Conservation (phyloP, 192 early-diverging fungal genomes). For the Umbelopsis sp. region DNA sequence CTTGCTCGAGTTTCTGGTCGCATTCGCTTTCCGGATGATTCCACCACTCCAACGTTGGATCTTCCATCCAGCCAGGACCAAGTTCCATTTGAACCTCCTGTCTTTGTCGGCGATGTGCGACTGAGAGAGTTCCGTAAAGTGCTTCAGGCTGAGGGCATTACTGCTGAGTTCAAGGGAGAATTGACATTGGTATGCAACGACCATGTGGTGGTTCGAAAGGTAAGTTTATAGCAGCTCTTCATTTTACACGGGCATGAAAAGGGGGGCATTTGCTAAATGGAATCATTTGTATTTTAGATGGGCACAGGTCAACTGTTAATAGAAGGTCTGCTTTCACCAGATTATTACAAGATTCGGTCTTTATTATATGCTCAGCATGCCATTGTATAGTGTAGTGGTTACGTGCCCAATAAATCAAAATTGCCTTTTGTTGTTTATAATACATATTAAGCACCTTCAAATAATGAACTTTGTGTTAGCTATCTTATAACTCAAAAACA, state of each 20-base stretch:
- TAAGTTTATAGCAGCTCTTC: constrained; percentile 13
- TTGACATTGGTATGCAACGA: constrained; percentile 87
- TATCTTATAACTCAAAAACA: too few species aligned
- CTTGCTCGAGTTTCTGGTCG: constrained; percentile 78
- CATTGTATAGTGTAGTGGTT: constrained; percentile 56
- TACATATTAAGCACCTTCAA: too few species aligned
- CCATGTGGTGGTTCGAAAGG: constrained; percentile 68
- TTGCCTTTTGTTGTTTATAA: too few species aligned
- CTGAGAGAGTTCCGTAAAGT: constrained; percentile 81
- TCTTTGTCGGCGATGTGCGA: constrained; percentile 84
- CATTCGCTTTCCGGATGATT: constrained; percentile 65
- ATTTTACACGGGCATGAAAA: not conserved
- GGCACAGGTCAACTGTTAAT: constrained; percentile 52
- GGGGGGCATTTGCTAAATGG: not conserved
- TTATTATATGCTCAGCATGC: constrained; percentile 76
- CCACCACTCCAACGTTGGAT: constrained; percentile 76
- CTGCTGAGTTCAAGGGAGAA: constrained; percentile 80
- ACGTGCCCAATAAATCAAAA: too few species aligned
- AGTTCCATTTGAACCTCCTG: constrained; percentile 52
- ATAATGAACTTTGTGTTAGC: too few species aligned
- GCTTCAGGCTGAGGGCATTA: constrained; percentile 71
- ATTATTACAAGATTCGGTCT: constrained; percentile 73
- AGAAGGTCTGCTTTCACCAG: constrained; percentile 62
- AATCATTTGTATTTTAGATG: constrained; percentile 29
- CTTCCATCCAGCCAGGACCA: constrained; percentile 15